Evolutionary conservation across 2,329 filamentous ascomycete species (phyloP), one percentile per base, ranked within the genome.

Genomic region (Diaporthe longicolla): DNA sequence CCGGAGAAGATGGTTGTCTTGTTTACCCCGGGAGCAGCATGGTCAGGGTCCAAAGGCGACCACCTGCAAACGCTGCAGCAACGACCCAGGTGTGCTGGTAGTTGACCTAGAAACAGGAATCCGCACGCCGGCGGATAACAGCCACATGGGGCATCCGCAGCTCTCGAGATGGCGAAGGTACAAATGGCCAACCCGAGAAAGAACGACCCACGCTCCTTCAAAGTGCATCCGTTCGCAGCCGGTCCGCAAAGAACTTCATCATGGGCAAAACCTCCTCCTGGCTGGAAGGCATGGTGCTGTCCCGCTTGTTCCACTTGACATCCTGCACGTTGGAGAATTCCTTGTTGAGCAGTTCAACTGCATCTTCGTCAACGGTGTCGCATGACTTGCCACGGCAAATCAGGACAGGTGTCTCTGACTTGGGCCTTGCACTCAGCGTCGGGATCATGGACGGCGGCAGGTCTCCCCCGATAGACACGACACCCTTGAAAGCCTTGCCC

Each of bases 201-300:
- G 71, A 15, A 17, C 71, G 43, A 63, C 45, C 48, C 58, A 43
- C 52, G 3, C 26, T 37, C 32, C 37, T 75, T 69, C 65, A 71
- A 66, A 74, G 75, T 78, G 79, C 79, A 15, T 77, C 79, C 29
- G 75, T 78, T 66, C 79, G 78, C 78, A 97, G 82, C 79, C 92
- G 88, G 68, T 92, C 88, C 0, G 92, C 92, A 78, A 95, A 89
- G 78, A 93, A 98, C 79, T 93, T 90, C 95, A 98, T 98, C 75
- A 98, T 89, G 0, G 95, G 95, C 79, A 95, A 80, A 89, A 97
- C 95, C 87, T 98, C 95, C 15, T 97, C 95, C 70, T 93, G 88
- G 80, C 88, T 93, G 59, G 87, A 86, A n/a, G 95, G 95, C 95
- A 98, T 98, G 1, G 89, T 89, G 82, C 97, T 94, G 8, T 92